Evolutionary conservation across 495 filamentous ascomycete species (phyloP), one percentile per base, ranked within the genome.

Genomic region (Hypoxylon fuscum): DNA sequence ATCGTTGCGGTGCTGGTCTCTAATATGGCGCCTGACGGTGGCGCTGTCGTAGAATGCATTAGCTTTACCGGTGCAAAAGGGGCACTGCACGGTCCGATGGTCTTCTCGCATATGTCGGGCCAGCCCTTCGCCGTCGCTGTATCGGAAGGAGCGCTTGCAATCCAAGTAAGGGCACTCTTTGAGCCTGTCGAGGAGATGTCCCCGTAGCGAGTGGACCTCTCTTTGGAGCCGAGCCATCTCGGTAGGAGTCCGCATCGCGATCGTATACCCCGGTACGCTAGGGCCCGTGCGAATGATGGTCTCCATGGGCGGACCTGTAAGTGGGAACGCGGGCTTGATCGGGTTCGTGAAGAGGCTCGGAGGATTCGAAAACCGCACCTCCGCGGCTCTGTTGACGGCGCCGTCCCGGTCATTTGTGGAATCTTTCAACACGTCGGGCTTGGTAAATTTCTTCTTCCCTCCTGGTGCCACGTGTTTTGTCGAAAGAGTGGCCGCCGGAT

Each of bases 191-290:
- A 80, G 65, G 1, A 71, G 42, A 6, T 76, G 55, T 48, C 62
- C 68, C 22, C 75, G 74, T 41, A 78, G 61, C 29, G 56, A 49
- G 18, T 68, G 66, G 15, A 73, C 65, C 48, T 74, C 68, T 7
- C 38, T 48, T 27, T 79, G 72, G 7, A 78, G 66, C 12, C 68
- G 61, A 5, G 69, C 70, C 1, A 66, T 27, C 61, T 80, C 77
- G 9, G 68, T 70, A 2, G 77, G 76, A 15, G 76, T 80, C 53
- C 76, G 46, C 44, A 80, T 72, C 5, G 68, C 69, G 17, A 71
- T 62, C 22, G 74, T 72, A 14, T 74, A 70, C 12, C 53, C 58
- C 2, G 77, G 77, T 31, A 74, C 51, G 34, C 54, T 61, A 18
- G 68, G 60, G 0, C 68, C 68, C 6, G 72, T 59, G 38, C 62